Conservation (phyloP, 371 early-diverging fungal genomes). For the Modicella reniformis region DNA sequence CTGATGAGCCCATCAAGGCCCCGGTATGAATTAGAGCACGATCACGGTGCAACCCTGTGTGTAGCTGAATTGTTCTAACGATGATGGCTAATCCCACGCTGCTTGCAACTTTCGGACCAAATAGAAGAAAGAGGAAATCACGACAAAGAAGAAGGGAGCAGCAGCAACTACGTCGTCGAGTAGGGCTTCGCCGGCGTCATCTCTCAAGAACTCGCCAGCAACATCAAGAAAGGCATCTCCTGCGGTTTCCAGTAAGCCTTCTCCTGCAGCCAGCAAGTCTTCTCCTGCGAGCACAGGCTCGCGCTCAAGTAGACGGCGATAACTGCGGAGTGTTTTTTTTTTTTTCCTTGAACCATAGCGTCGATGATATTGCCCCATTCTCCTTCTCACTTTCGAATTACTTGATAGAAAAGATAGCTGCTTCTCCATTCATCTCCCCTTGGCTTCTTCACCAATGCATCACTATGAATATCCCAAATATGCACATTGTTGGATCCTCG, state of each 20-base stretch:
- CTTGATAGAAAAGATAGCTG: too few species aligned
- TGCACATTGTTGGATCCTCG: background rate
- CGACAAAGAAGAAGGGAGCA: constrained; percentile 35
- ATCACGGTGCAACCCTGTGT: too few species aligned
- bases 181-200: constrained; percentile 44
- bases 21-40: constrained; percentile 15
- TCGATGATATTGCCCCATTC: background rate
- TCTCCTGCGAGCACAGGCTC: constrained; percentile 34
- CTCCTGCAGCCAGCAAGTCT: constrained; percentile 30
- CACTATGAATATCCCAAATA: background rate
- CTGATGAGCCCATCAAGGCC: constrained; percentile 37
- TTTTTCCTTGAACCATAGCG: background rate
- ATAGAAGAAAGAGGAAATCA: constrained; percentile 46
- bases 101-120: background rate
- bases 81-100: background rate
- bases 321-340: too few species aligned
- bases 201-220: constrained; percentile 47
- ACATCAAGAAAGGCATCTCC: constrained; percentile 46
- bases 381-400: too few species aligned
- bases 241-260: constrained; percentile 47
- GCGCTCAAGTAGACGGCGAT: constrained; percentile 45
- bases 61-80: too few species aligned
- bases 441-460: background rate
- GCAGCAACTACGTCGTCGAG: constrained; percentile 29
- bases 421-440: too few species aligned